Conservation (phyloP, 176 grass and related monocot genomes). For the Zizania latifolia region DNA sequence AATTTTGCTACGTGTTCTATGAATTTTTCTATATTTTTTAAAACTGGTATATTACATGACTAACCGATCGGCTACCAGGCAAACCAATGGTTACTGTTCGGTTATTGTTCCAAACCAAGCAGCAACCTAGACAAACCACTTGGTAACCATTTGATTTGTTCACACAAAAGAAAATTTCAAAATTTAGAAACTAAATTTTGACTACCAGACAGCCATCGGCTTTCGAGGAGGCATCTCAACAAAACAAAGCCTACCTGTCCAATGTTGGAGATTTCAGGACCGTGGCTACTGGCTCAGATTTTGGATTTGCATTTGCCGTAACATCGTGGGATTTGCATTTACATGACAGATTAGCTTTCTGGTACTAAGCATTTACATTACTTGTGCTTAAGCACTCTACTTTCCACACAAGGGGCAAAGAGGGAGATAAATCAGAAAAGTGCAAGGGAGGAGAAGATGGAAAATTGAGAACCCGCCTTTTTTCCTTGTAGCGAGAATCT, state of each 20-base stretch:
- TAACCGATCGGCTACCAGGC: too few species aligned
- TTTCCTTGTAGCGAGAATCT: slow-evolving; percentile 10
- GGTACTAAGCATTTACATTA: slow-evolving; percentile 78
- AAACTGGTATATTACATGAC: too few species aligned
- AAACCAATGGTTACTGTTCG: too few species aligned
- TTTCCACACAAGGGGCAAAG: slow-evolving; percentile 30
- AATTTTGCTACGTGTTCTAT: too few species aligned
- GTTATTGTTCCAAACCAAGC: too few species aligned
- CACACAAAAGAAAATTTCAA: too few species aligned
- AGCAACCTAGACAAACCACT: too few species aligned
- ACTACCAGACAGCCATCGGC: too few species aligned
- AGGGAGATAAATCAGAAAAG: not conserved
- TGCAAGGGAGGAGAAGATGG: slow-evolving; percentile 34
- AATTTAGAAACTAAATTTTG: too few species aligned
- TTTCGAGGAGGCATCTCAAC: too few species aligned
- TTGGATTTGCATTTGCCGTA: slow-evolving; percentile 13
- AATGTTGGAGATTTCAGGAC: not conserved
- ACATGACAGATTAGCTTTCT: slow-evolving; percentile 70
- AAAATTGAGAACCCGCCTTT: slow-evolving; percentile 21
- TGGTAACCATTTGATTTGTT: too few species aligned
- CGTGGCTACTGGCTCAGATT: not conserved
- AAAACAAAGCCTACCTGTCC: not conserved
- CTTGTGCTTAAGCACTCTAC: slow-evolving; percentile 47
- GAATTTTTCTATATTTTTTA: too few species aligned
- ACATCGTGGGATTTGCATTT: slow-evolving; percentile 54